Percentiles rank a stretch among this genome's conserved stretches.
These are phyloP conservation scores for Botryosphaeria dothidea DNA, from an alignment of 2,329 filamentous ascomycete species.

Conservation along the genomic window DNA sequence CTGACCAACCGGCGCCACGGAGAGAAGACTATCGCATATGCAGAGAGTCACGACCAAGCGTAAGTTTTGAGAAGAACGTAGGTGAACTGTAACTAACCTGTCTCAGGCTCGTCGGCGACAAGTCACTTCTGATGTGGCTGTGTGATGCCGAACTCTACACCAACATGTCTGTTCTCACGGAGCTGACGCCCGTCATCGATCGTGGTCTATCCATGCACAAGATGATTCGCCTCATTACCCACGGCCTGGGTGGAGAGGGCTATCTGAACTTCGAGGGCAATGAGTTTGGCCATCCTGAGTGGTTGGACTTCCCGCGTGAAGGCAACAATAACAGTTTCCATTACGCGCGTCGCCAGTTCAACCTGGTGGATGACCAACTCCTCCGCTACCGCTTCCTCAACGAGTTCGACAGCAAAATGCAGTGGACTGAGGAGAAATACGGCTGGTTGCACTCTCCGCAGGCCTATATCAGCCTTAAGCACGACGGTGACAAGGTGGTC, in stretches of 20 bases:
- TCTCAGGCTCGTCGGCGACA: slow-evolving; percentile 88
- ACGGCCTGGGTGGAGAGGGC: slow-evolving; percentile 88
- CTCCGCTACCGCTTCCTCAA: slow-evolving; percentile 91
- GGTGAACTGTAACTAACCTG: slow-evolving; percentile 78
- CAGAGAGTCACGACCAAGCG: slow-evolving; percentile 97
- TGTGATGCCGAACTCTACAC: slow-evolving; percentile 98
- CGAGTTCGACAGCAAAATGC: slow-evolving; percentile 92
- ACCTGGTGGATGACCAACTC: slow-evolving; percentile 81
- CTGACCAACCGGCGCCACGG: slow-evolving; percentile 91
- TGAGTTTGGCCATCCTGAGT: slow-evolving; percentile 97
- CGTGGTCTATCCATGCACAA: slow-evolving; percentile 93
- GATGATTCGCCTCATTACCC: slow-evolving; percentile 93
- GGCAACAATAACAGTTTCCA: slow-evolving; percentile 93
- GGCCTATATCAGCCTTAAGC: slow-evolving; percentile 90
- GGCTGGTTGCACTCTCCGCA: slow-evolving; percentile 86
- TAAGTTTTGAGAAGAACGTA: slow-evolving; percentile 75
- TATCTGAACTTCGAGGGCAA: slow-evolving; percentile 99
- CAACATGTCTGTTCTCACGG: slow-evolving; percentile 85
- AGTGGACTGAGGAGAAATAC: slow-evolving; percentile 81
- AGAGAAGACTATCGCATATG: slow-evolving; percentile 98
- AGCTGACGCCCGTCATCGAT: slow-evolving; percentile 85
- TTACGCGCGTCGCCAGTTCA: slow-evolving; percentile 91
- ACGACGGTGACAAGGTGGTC: slow-evolving; percentile 90
- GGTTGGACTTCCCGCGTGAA: slow-evolving; percentile 95
- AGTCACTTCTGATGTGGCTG: slow-evolving; percentile 96